Evolutionary conservation across 176 grass and related monocot species (phyloP), one percentile per base, ranked within the genome.

Genomic region (Paspalum vaginatum): DNA sequence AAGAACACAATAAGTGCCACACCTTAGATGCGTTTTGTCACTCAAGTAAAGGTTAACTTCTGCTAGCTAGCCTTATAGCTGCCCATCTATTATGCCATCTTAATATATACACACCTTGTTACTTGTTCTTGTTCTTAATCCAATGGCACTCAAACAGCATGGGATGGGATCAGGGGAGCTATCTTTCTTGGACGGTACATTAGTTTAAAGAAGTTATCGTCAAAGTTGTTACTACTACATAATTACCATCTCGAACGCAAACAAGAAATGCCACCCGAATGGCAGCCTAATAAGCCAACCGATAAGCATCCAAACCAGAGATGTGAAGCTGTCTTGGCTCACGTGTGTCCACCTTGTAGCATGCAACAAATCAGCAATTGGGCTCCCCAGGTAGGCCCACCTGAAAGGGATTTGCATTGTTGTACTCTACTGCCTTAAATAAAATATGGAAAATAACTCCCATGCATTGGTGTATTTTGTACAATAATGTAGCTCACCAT

Each of bases 221-320:
- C 56, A 63, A 63, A 60, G 47, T 53, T 64, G 48, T 68, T 56
- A 13, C 8, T 43, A 42, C n/a, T 25, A 67, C 47, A 20, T 47
- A 45, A 45, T 64, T 55, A 59, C 43, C 25, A 2, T 76, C 71
- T 52, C 52, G 69, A 26, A 16, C 68, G n/a, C 61, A 68, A 43
- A 75, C 85, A 70, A 66, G 76, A 18, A 71, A 71, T 32, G 27
- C 17, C 53, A 68, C 77, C 61, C 26, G n/a, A 50, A 49, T 70
- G 77, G 77, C 68, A 87, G 85, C 85, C 78, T 87, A 87, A 87
- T 87, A 81, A 69, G 21, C 53, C 78, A 76, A 45, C 4, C 11
- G 39, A 56, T 57, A 61, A 70, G 12, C 72, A 2, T 87, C 71
- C 85, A 76, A 76, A 76, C 27, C 16, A 15, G 21, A 70, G 85